These are phyloP conservation scores for Euphorbia peplus DNA, from an alignment of 345 rosid genomes.

Conservation along the genomic window DNA sequence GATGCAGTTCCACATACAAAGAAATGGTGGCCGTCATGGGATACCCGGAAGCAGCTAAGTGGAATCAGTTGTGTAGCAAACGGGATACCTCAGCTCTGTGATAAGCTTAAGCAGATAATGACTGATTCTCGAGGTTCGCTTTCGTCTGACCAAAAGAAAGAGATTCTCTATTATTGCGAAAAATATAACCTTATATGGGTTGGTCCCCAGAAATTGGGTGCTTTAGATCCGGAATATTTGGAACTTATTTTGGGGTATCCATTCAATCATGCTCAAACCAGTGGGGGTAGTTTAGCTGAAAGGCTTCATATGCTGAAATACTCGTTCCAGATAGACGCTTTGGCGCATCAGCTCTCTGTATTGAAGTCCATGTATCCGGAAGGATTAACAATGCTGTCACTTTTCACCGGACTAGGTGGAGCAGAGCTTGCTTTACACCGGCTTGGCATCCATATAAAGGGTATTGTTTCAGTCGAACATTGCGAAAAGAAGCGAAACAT, in stretches of 20 bases:
- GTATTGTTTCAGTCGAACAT: conserved; percentile 63
- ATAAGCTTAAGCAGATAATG: conserved; percentile 45
- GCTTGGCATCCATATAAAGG: conserved; percentile 68
- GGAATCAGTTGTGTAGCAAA: conserved; percentile 29
- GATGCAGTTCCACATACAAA: conserved; percentile 60
- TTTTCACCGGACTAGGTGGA: conserved; percentile 81
- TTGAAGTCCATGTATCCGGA: conserved; percentile 60
- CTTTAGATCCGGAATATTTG: conserved; percentile 54
- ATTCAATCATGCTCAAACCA: conserved; percentile 46
- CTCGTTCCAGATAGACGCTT: conserved; percentile 77
- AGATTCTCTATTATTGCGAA: conserved; percentile 55
- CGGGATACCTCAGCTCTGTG: conserved; percentile 53
- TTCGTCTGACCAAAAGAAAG: conserved; percentile 52
- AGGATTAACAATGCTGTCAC: conserved; percentile 70
- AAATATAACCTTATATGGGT: conserved; percentile 67
- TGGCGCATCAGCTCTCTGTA: conserved; percentile 83
- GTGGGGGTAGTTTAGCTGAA: conserved; percentile 39
- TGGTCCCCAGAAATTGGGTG: conserved; percentile 53
- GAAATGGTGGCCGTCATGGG: conserved; percentile 98
- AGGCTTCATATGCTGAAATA: conserved; percentile 52
- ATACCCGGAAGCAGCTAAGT: conserved; percentile 69
- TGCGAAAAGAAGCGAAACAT: conserved; percentile 55
- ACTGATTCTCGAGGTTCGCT: conserved; percentile 50
- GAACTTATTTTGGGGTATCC: conserved; percentile 87
- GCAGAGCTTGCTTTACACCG: conserved; percentile 61